Evolutionary conservation across 768 basidiomycete genomes (phyloP).

Genomic region (Aureoboletus auriporus): DNA sequence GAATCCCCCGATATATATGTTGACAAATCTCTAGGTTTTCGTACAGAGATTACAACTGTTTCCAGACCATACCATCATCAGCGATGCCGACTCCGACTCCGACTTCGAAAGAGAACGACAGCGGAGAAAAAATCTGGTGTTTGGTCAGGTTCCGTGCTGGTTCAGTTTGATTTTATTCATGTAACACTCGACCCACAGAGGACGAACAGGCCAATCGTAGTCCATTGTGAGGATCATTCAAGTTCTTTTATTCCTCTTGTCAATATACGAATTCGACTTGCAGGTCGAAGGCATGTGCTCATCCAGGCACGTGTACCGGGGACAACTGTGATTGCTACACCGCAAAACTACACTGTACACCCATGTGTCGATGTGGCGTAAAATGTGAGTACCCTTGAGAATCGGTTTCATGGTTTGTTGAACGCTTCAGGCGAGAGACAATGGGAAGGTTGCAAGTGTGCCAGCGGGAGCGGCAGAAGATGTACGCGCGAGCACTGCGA

Average conservation of each 20-base stretch:
- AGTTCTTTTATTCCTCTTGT: background rate
- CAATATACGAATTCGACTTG: background rate
- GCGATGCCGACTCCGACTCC: background rate
- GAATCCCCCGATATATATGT: background rate
- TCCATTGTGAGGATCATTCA: constrained; percentile 12
- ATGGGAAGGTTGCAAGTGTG: constrained; percentile 11
- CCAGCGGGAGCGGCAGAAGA: constrained; percentile 24
- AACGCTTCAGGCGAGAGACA: constrained; percentile 12
- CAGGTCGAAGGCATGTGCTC: constrained; percentile 40
- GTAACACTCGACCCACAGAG: constrained; percentile 7
- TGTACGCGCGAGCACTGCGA: constrained; percentile 26
- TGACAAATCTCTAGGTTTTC: constrained; percentile 11
- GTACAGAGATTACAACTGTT: constrained; percentile 17
- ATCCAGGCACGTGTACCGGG: constrained; percentile 44
- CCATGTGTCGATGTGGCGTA: constrained; percentile 44
- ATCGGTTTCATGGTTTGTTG: background rate
- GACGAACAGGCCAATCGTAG: background rate
- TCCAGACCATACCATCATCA: constrained; percentile 16
- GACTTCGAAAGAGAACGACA: background rate
- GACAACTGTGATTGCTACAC: constrained; percentile 39
- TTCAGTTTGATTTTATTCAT: background rate
- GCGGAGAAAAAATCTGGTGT: constrained; percentile 6
- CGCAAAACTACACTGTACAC: constrained; percentile 39
- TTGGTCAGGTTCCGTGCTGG: constrained; percentile 12
- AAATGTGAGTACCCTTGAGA: constrained; percentile 31